Evolutionary conservation across 2,329 filamentous ascomycete species (phyloP).

Genomic region (Aspergillus niger): DNA sequence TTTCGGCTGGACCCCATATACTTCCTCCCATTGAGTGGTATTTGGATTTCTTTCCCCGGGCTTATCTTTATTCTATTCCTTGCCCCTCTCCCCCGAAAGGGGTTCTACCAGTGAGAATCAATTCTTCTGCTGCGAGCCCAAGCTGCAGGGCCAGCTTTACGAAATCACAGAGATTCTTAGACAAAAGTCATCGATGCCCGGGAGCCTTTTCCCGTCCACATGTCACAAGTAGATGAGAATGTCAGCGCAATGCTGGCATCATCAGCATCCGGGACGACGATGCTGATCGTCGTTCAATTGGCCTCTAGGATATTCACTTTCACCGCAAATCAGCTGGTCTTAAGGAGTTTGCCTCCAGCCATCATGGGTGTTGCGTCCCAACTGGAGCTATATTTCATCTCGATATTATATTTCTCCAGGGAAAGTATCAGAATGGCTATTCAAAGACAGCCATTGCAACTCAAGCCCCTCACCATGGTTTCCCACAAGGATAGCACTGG

Average conservation of each 20-base stretch:
- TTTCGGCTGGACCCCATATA: no score
- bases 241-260: conserved; percentile 29
- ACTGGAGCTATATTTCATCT: conserved; percentile 88
- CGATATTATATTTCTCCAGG: conserved; percentile 90
- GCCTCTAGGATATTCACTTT: conserved; percentile 88
- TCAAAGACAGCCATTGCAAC: conserved; percentile 68
- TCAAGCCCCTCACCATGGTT: conserved; percentile 12
- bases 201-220: not conserved
- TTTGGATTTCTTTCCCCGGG: no score
- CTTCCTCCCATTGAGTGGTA: no score
- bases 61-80: no score
- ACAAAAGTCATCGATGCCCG: not conserved
- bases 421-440: conserved; percentile 90
- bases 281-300: conserved; percentile 86
- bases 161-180: not conserved
- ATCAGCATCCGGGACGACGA: conserved; percentile 70
- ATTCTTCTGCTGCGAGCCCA: not conserved
- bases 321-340: conserved; percentile 83
- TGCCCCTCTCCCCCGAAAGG: no score
- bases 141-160: not conserved
- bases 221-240: conserved; percentile 24
- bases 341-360: conserved; percentile 83
- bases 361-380: conserved; percentile 85
- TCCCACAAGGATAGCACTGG: conserved; percentile 17
- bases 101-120: no score